phyloP scores from a whole-genome alignment of 2,329 filamentous ascomycete genomes.

The Pestalotiopsis sp. region DNA sequence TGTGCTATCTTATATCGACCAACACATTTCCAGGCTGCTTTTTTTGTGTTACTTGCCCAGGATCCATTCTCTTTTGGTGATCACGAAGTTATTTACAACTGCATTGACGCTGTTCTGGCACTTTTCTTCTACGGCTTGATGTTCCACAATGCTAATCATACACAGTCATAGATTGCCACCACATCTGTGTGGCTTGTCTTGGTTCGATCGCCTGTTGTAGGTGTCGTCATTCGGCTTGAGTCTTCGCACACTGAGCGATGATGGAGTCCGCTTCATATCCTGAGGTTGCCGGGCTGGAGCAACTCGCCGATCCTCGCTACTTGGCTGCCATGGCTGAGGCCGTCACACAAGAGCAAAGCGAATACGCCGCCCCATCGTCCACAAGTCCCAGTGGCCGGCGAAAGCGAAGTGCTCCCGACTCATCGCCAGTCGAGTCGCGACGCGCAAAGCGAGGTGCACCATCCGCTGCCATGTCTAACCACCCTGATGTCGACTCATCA shows the following conservation, averaged over 20 bases:
- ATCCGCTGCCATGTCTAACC: slow-evolving; percentile 42
- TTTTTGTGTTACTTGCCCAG: neutral
- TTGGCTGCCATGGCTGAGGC: slow-evolving; percentile 49
- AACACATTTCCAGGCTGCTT: neutral
- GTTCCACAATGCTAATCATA: neutral
- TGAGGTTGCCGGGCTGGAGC: slow-evolving; percentile 31
- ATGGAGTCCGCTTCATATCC: slow-evolving; percentile 35
- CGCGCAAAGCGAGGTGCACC: slow-evolving; percentile 53
- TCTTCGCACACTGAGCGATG: slow-evolving; percentile 4
- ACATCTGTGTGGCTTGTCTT: neutral
- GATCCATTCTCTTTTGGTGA: neutral
- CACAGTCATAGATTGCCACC: neutral
- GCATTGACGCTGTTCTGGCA: neutral
- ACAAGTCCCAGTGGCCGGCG: slow-evolving; percentile 53
- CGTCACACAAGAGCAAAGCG: slow-evolving; percentile 47
- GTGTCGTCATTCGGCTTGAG: neutral
- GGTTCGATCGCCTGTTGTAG: slow-evolving; percentile 1
- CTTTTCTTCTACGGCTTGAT: neutral
- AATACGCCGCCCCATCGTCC: slow-evolving; percentile 43
- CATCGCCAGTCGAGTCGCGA: slow-evolving; percentile 48
- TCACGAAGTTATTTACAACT: neutral
- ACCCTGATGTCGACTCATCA: slow-evolving; percentile 41
- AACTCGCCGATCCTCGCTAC: slow-evolving; percentile 33
- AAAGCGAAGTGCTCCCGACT: slow-evolving; percentile 51
- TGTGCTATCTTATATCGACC: neutral